Conservation (phyloP, 2,329 filamentous ascomycete species). For the Xylaria polymorpha region DNA sequence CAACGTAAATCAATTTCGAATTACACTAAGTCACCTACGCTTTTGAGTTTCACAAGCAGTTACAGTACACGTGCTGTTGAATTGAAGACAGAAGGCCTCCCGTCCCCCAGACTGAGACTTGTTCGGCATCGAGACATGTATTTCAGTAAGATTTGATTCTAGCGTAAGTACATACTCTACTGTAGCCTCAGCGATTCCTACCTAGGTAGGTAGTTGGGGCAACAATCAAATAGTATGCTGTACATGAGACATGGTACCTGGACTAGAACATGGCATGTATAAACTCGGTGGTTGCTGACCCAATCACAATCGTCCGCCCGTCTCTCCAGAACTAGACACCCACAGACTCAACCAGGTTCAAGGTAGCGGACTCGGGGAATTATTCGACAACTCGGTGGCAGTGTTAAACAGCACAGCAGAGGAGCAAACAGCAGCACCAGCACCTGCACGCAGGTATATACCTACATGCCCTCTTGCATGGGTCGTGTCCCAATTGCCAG, state of each 20-base stretch:
- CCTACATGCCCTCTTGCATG: conserved; percentile 2
- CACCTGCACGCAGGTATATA: background rate
- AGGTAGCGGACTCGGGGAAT: conserved; percentile 28
- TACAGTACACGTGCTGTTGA: background rate
- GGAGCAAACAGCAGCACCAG: background rate
- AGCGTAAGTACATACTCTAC: background rate
- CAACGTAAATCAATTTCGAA: background rate
- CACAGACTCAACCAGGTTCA: conserved; percentile 33
- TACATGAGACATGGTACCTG: conserved; percentile 12
- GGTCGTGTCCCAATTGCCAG: conserved; percentile 8
- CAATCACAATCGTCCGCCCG: conserved; percentile 22
- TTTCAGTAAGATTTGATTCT: background rate
- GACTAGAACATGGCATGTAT: background rate
- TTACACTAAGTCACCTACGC: background rate
- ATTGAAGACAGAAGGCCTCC: background rate
- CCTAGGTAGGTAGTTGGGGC: conserved; percentile 12
- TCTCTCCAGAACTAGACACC: conserved; percentile 17
- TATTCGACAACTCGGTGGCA: conserved; percentile 28
- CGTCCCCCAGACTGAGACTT: background rate
- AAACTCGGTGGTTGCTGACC: conserved; percentile 6
- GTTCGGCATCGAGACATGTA: background rate
- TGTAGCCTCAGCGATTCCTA: background rate
- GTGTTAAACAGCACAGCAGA: conserved; percentile 8
- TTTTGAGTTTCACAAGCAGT: background rate
- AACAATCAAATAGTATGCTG: background rate